Base-by-base conservation (phyloP, 1,284 basidiomycete genomes). In the Apiotrichum sp. region DNA sequence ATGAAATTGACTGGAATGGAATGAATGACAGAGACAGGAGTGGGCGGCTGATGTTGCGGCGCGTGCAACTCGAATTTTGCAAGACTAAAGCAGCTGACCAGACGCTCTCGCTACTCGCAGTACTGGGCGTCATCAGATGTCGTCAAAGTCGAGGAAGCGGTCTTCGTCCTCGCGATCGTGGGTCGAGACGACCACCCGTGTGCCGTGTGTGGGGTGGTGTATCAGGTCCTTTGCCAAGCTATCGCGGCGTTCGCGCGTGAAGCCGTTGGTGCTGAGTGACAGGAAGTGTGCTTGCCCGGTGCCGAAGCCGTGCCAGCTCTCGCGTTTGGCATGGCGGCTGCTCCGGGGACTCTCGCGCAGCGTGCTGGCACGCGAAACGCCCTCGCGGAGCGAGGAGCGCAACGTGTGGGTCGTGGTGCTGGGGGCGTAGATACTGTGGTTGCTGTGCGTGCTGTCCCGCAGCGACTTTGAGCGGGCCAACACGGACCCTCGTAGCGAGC, bases 71-170 rank as follows among this genome's bases (percentile, higher is more conserved):
- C n/a, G n/a, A n/a, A n/a, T n/a, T n/a, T n/a, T n/a, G n/a, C n/a
- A n/a, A n/a, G n/a, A n/a, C n/a, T n/a, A n/a, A n/a, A n/a, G n/a
- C n/a, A n/a, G n/a, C n/a, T n/a, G n/a, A n/a, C n/a, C n/a, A n/a
- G n/a, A n/a, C n/a, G n/a, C n/a, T n/a, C n/a, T n/a, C n/a, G n/a
- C n/a, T n/a, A n/a, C n/a, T n/a, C n/a, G n/a, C n/a, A n/a, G n/a
- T n/a, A n/a, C n/a, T n/a, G n/a, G n/a, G n/a, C n/a, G 35, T 36
- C 7, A 6, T 36, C 47, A 61, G 33, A 61, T 61, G 39, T 61
- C 59, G 52, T 61, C 59, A 61, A 61, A 61, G 51, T 61, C 59
- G 46, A 61, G 56, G 54, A 61, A 61, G 5, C 56, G 51, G 49
- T 61, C 59, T 32, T 50, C 48, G 39, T 6, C 32, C 2, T 22